phyloP scores from a whole-genome alignment of 345 rosid species.

The Xanthoceras sorbifolium region DNA sequence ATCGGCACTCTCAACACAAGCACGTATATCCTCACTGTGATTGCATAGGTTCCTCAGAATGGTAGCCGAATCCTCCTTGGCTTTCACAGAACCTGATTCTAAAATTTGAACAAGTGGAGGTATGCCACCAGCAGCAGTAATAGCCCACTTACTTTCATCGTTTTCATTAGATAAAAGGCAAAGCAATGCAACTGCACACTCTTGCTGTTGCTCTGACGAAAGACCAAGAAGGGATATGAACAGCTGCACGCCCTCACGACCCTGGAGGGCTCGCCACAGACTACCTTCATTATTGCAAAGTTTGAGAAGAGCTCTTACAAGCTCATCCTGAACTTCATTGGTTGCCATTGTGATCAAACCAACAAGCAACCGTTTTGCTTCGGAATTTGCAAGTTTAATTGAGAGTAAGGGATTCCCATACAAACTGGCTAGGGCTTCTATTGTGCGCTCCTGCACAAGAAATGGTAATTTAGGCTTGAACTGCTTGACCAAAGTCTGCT shows the following conservation, averaged over 20 bases:
- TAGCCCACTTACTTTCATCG: conserved; percentile 99
- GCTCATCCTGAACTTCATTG: conserved; percentile 96
- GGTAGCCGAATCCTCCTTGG: conserved; percentile 97
- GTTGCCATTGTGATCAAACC: conserved; percentile 97
- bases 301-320: conserved; percentile 77
- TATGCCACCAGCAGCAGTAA: conserved; percentile 99
- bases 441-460: conserved; percentile 96
- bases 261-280: conserved; percentile 95
- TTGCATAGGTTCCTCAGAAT: conserved; percentile 97
- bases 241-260: conserved; percentile 97
- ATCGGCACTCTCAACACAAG: conserved; percentile 99
- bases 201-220: conserved; percentile 99
- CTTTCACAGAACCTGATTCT: conserved; percentile 96
- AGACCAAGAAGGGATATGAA: conserved; percentile 98
- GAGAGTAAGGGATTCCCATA: conserved; percentile 87
- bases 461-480: conserved; percentile 83
- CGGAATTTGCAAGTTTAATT: conserved; percentile 72
- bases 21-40: conserved; percentile 99
- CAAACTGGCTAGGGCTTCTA: conserved; percentile 98
- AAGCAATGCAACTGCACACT: conserved; percentile 98
- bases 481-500: conserved; percentile 89
- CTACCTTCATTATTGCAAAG: conserved; percentile 89
- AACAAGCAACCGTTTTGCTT: conserved; percentile 95
- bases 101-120: conserved; percentile 99
- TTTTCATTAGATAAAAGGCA: conserved; percentile 92